Evolutionary conservation across 768 basidiomycete species (phyloP).

Genomic region (Phaffia australis): DNA sequence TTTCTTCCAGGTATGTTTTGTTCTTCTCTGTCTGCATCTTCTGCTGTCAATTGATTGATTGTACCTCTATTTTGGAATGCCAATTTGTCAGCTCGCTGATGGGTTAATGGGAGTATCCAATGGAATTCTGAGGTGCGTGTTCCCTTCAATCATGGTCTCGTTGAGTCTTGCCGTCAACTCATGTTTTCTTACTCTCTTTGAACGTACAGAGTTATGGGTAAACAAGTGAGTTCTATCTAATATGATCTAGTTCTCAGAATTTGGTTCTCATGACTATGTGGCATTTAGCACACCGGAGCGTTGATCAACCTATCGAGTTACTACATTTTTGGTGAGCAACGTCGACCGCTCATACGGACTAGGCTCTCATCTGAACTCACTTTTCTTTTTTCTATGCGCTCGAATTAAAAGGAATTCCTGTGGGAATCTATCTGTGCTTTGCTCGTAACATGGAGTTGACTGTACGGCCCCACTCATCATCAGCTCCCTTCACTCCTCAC

Average conservation of each 20-base stretch:
- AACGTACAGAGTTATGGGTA: slow-evolving; percentile 8
- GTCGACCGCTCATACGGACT: background rate
- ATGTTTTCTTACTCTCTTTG: background rate
- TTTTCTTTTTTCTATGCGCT: background rate
- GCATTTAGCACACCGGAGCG: slow-evolving; percentile 54
- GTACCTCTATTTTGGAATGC: slow-evolving; percentile 35
- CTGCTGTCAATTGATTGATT: background rate
- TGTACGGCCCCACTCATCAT: no score
- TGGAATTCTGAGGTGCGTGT: slow-evolving; percentile 57
- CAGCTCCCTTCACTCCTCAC: no score
- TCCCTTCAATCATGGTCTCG: background rate
- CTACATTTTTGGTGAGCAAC: slow-evolving; percentile 50
- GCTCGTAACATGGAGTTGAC: slow-evolving; percentile 46
- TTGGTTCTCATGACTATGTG: slow-evolving; percentile 1
- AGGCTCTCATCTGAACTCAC: background rate
- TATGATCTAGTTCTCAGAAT: background rate
- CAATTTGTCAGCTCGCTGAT: slow-evolving; percentile 72
- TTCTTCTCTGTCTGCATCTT: background rate
- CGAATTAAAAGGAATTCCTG: slow-evolving; percentile 8
- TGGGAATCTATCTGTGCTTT: slow-evolving; percentile 66
- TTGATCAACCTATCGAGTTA: slow-evolving; percentile 71
- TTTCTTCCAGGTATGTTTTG: slow-evolving; percentile 39
- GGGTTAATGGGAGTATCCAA: slow-evolving; percentile 55
- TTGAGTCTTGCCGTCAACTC: background rate
- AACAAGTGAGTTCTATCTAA: background rate